Conservation (phyloP, 495 filamentous ascomycete genomes). For the Pseudoneurospora amorphoporcata region DNA sequence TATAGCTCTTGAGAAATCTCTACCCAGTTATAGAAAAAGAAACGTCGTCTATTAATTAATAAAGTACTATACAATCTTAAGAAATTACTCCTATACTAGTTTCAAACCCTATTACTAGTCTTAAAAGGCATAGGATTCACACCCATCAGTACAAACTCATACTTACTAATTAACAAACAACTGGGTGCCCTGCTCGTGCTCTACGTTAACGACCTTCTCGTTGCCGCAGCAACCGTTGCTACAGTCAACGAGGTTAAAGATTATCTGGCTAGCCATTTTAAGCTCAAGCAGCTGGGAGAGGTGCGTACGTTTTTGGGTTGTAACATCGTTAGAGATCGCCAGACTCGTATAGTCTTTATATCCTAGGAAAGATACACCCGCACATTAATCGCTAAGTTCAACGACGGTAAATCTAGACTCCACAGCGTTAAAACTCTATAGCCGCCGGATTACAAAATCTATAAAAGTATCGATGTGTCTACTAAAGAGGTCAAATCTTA, state of each 20-base stretch:
- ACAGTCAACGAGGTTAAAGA: too few species aligned
- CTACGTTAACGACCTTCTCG: too few species aligned
- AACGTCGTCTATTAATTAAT: neutral
- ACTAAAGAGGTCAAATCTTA: neutral
- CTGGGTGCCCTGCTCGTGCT: too few species aligned
- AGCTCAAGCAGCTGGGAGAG: neutral
- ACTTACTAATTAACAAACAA: neutral
- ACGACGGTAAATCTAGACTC: neutral
- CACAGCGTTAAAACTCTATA: neutral
- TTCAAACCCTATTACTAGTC: neutral
- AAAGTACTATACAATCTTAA: neutral
- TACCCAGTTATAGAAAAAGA: neutral
- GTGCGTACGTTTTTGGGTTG: neutral
- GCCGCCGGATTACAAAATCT: neutral
- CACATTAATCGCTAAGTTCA: too few species aligned
- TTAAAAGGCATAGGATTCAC: neutral
- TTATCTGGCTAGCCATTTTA: too few species aligned
- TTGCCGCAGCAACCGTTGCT: too few species aligned
- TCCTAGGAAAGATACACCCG: neutral
- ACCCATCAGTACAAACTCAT: neutral
- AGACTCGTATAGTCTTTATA: neutral
- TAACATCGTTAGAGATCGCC: neutral
- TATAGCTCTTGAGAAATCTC: neutral
- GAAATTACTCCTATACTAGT: neutral
- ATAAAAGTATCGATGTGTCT: neutral